phyloP scores from a whole-genome alignment of 2,329 filamentous ascomycete species.

The Lachnellula subtilissima region DNA sequence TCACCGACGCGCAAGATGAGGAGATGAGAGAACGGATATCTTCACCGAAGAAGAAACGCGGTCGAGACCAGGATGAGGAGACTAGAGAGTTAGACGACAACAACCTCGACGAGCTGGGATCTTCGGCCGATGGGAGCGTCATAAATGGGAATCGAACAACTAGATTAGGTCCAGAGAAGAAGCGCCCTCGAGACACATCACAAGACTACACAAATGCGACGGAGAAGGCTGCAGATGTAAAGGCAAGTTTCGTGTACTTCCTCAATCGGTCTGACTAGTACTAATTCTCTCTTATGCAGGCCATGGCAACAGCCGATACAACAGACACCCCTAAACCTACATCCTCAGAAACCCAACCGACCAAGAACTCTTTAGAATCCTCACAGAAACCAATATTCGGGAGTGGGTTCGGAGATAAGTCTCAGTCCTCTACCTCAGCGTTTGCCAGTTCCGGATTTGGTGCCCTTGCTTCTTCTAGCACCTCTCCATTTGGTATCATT shows the following conservation, averaged over 20 bases:
- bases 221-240: constrained; percentile 19
- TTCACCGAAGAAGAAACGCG: constrained; percentile 63
- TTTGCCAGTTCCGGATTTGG: constrained; percentile 67
- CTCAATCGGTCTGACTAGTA: neutral
- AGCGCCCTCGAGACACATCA: constrained; percentile 51
- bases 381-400: constrained; percentile 18
- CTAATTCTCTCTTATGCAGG: constrained; percentile 13
- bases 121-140: constrained; percentile 40
- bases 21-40: constrained; percentile 46
- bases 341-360: constrained; percentile 6
- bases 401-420: constrained; percentile 25
- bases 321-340: constrained; percentile 3
- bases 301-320: constrained; percentile 1
- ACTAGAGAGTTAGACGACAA: constrained; percentile 33
- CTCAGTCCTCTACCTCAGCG: constrained; percentile 51
- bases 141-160: constrained; percentile 27
- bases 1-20: constrained; percentile 37
- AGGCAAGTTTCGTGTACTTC: constrained; percentile 14
- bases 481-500: constrained; percentile 60
- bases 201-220: constrained; percentile 27
- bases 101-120: constrained; percentile 34
- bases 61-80: constrained; percentile 39
- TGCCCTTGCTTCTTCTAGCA: constrained; percentile 54
- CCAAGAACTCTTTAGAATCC: constrained; percentile 12
- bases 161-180: constrained; percentile 60